A percentile compares a stretch with the other conserved stretches of the same genome.
phyloP scores from a whole-genome alignment of 352 stramenopile species.

The Phytophthora tentaculata region DNA sequence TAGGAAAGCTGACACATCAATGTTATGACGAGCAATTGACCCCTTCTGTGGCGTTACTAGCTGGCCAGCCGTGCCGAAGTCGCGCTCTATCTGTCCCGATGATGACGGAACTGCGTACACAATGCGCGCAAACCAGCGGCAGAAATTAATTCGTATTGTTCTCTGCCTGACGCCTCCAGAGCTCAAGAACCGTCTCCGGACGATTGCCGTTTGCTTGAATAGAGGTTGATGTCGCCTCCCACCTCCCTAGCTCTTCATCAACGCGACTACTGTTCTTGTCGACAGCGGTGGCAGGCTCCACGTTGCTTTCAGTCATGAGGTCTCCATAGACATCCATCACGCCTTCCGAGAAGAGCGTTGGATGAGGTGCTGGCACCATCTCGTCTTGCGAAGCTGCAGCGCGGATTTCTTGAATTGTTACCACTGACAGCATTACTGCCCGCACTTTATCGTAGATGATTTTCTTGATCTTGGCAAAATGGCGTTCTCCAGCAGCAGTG shows the following conservation, averaged over 20 bases:
- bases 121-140: slow-evolving; percentile 1
- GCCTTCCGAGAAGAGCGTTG: neutral
- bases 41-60: neutral
- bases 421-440: slow-evolving; percentile 3
- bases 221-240: neutral
- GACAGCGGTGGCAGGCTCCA: neutral
- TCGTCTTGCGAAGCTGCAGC: neutral
- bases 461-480: slow-evolving; percentile 4
- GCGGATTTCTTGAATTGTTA: neutral
- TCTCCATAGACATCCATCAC: neutral
- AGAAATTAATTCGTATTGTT: neutral
- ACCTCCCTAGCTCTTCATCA: neutral
- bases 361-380: neutral
- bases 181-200: neutral
- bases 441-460: slow-evolving; percentile 1
- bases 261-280: neutral
- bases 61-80: neutral
- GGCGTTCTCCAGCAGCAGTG: neutral
- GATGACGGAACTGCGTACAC: slow-evolving; percentile 14
- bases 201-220: neutral
- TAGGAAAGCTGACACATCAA: slow-evolving; percentile 11
- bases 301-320: neutral
- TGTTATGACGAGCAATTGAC: neutral
- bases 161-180: neutral
- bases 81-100: slow-evolving; percentile 5